Conservation (phyloP, 495 filamentous ascomycete species). For the Podospora didyma region DNA sequence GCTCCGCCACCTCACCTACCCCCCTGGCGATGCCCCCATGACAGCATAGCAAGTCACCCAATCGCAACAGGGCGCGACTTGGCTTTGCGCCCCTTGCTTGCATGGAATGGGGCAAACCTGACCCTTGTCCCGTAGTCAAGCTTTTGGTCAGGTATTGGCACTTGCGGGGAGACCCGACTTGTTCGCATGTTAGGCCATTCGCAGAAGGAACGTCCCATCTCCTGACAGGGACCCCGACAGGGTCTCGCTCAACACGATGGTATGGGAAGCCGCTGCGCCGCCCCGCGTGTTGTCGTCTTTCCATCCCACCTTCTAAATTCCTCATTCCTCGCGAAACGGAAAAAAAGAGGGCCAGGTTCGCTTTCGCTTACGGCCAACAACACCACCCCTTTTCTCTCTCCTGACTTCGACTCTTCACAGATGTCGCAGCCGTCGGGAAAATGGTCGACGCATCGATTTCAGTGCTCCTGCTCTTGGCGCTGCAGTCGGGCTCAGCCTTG, state of each 20-base stretch:
- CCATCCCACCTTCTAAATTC: background rate
- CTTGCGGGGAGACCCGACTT: background rate
- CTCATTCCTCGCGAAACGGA: background rate
- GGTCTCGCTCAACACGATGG: background rate
- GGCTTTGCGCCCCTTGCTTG: background rate
- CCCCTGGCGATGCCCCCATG: background rate
- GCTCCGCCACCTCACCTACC: background rate
- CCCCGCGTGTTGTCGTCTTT: background rate
- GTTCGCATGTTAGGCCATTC: too few species aligned
- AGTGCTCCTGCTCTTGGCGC: background rate
- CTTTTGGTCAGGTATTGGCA: background rate
- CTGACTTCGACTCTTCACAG: background rate
- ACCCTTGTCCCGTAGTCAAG: background rate
- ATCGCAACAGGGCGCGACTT: background rate
- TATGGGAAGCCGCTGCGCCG: background rate
- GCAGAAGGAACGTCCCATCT: too few species aligned
- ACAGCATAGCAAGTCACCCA: background rate
- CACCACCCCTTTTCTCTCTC: background rate
- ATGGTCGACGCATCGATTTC: background rate
- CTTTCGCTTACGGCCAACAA: background rate
- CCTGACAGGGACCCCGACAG: too few species aligned
- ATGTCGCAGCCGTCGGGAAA: background rate
- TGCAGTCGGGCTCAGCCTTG: background rate
- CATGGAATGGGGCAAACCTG: background rate
- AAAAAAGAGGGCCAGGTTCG: background rate